Base-by-base conservation (phyloP, 768 basidiomycete species). In the Daedalea quercina region DNA sequence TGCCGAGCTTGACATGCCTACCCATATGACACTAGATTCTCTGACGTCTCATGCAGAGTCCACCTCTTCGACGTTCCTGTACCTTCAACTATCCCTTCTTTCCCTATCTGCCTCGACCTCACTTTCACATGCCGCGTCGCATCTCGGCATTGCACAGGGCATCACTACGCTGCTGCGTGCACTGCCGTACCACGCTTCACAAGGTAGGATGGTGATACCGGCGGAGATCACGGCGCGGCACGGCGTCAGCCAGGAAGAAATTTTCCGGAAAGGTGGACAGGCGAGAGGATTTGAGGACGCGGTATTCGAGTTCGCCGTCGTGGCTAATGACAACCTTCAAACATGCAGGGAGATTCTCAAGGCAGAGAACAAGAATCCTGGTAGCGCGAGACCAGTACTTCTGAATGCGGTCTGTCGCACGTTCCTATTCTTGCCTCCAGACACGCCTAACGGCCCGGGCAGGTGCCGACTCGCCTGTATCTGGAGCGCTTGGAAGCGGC, bases 201-300 rank as follows among this genome's bases (percentile, higher is more conserved):
- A 81, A 44, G 80, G 88, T 37, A 75, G 77, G 55, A 80, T 90
- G 72, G 76, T 86, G 22, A 83, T 94, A 33, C 91, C 90, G 11
- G 83, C 86, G 23, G 90, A 91, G 61, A 78, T 92, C 51, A 89
- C 88, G 13, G 84, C 87, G 40, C 84, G 76, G 56, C 85, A 90
- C 58, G 79, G 81, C 19, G 85, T 92, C 19, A 79, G 73, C 56
- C 89, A 91, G 65, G 89, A 94, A 64, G 84, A 88, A 15, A 81
- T 93, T 15, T 83, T 90, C 62, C 75, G 81, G 42, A 69, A 70
- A 28, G 82, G 82, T 3, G 60, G 55, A 41, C 53, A 70, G 9
- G 82, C 82, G 42, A 67, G 76, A 44, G 86, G 81, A 1, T 72
- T 93, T 15, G 81, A 81, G 46, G 84, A 90, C 54, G 90, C 90